These are phyloP conservation scores for Saccharomycopsis fodiens DNA, from an alignment of 805 yeast genomes.

Conservation along the genomic window DNA sequence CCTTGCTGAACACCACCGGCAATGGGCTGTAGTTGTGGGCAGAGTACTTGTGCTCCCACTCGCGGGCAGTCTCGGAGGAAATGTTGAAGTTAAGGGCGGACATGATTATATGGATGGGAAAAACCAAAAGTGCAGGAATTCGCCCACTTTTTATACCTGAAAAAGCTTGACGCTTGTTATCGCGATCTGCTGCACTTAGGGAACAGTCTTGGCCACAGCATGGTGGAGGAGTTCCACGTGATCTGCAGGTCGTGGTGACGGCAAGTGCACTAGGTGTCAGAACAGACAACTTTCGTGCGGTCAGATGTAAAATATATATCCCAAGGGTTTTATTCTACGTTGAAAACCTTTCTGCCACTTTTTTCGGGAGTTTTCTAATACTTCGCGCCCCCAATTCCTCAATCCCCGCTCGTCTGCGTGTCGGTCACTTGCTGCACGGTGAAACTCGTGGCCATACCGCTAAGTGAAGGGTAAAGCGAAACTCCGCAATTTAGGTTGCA, in stretches of 20 bases:
- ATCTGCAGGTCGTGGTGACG: no score
- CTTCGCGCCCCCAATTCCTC: neutral
- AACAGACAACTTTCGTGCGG: no score
- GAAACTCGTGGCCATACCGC: slow-evolving; percentile 6
- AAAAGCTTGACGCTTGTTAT: neutral
- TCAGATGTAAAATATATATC: no score
- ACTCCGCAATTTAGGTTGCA: neutral
- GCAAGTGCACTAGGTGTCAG: no score
- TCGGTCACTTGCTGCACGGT: neutral
- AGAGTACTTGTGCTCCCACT: slow-evolving; percentile 71
- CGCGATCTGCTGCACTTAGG: slow-evolving; percentile 16
- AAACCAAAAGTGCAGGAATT: neutral
- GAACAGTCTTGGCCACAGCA: neutral
- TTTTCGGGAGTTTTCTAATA: no score
- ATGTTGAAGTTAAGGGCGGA: slow-evolving; percentile 34
- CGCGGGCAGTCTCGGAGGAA: slow-evolving; percentile 57
- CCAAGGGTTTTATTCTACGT: no score
- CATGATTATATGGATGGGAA: neutral
- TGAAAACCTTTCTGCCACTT: no score
- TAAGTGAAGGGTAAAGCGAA: slow-evolving; percentile 18
- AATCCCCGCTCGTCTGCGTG: neutral
- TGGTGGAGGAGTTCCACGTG: neutral
- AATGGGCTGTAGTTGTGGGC: slow-evolving; percentile 97
- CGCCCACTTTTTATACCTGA: neutral
- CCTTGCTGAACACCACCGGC: slow-evolving; percentile 87